Conservation (phyloP, 345 rosid species). For the Carallia brachiata region DNA sequence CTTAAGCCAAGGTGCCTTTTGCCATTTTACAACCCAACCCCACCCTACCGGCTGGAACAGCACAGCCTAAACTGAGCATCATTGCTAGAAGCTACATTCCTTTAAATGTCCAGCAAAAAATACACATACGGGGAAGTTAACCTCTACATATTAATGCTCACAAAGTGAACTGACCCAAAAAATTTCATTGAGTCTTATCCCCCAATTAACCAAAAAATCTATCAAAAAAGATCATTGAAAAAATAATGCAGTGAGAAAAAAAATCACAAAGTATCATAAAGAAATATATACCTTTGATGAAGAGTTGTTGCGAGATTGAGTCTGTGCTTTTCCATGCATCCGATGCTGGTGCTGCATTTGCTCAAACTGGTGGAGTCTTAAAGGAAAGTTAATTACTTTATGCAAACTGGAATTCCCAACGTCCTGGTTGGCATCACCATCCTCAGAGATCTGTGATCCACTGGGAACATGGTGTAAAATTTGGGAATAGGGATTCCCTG, state of each 20-base stretch:
- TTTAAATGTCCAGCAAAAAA: too few species aligned
- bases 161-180: too few species aligned
- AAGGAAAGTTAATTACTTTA: slow-evolving; percentile 70
- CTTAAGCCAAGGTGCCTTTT: too few species aligned
- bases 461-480: slow-evolving; percentile 44
- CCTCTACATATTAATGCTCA: too few species aligned
- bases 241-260: neutral
- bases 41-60: too few species aligned
- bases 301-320: slow-evolving; percentile 43
- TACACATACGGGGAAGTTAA: too few species aligned
- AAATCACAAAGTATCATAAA: neutral
- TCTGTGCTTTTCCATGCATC: slow-evolving; percentile 49
- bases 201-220: neutral
- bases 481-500: slow-evolving; percentile 69
- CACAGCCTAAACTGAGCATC: too few species aligned
- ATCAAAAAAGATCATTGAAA: neutral
- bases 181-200: too few species aligned
- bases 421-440: slow-evolving; percentile 60
- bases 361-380: slow-evolving; percentile 78
- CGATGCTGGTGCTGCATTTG: slow-evolving; percentile 87
- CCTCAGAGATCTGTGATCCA: slow-evolving; percentile 56
- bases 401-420: slow-evolving; percentile 43
- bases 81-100: too few species aligned
- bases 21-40: too few species aligned
- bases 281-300: slow-evolving; percentile 28